phyloP scores from a whole-genome alignment of 139 green algal species.

The Chlamydomonas sphaeroides region DNA sequence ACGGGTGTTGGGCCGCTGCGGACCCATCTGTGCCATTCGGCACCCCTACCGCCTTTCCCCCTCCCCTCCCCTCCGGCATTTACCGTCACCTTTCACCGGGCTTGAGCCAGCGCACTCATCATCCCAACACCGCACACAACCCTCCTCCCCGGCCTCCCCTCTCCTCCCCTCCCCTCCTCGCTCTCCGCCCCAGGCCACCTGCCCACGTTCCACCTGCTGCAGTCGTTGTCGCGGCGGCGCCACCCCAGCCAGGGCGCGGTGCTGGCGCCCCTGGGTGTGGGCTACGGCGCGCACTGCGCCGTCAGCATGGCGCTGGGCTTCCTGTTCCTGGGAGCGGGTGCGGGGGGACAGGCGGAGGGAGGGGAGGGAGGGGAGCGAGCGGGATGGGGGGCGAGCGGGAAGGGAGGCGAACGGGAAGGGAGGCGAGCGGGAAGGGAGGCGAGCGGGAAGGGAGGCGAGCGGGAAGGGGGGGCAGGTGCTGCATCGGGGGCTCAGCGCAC shows the following conservation, averaged over 20 bases:
- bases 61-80: too few relatives aligned
- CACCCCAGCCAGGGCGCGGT: conserved; percentile 26
- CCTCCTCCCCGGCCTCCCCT: too few relatives aligned
- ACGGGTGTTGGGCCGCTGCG: too few relatives aligned
- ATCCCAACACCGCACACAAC: background rate
- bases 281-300: conserved; percentile 89
- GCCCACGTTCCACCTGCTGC: conserved; percentile 85
- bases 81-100: too few relatives aligned
- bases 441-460: too few relatives aligned
- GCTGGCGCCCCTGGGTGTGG: conserved; percentile 50
- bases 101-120: background rate
- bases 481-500: too few relatives aligned
- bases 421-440: too few relatives aligned
- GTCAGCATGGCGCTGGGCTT: conserved; percentile 89
- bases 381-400: too few relatives aligned
- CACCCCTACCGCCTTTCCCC: too few relatives aligned
- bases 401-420: too few relatives aligned
- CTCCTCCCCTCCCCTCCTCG: background rate
- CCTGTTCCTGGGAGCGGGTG: conserved; percentile 88
- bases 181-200: conserved; percentile 73
- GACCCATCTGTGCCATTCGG: too few relatives aligned
- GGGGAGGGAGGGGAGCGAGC: background rate
- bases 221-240: conserved; percentile 58
- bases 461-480: too few relatives aligned
- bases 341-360: background rate